Evolutionary conservation across 345 rosid species (phyloP), one percentile per base, ranked within the genome.

Genomic region (Chamaenerion angustifolium): DNA sequence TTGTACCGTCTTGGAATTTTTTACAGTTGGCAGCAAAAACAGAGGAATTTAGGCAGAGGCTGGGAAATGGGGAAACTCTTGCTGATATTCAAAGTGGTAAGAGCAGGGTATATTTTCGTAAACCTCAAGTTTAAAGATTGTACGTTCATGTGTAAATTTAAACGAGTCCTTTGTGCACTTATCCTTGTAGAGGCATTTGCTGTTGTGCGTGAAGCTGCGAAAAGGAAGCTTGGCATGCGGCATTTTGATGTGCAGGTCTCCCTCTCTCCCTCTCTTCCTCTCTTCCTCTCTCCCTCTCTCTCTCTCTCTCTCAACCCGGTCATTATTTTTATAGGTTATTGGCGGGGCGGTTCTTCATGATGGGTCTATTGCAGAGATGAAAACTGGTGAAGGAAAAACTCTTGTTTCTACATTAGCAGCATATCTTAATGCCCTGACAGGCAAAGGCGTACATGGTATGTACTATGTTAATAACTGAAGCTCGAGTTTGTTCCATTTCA

Each of bases 301-400:
- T n/a, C 48, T 9, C 16, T 14, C 18, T 19, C 25, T 48, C 15
- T 9, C 11, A 10, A 49, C 40, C 3, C 1, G 8, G 7, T 5
- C 52, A 49, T 5, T 12, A 21, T 49, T 18, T 49, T 60, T 66
- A 70, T 56, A 85, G 97, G 74, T 89, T 62, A 85, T 89, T 71
- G 97, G 97, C 52, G 95, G 97, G 42, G 94, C 95, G 10, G 95
- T 89, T 55, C 97, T 89, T 68, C 95, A 89, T 68, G 97, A 85
- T 55, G 97, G 95, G 46, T 83, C 90, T 64, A 89, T 89, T 71
- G 90, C 95, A 0, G 97, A 89, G 79, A 89, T 89, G 97, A 85
- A 83, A 77, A 89, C 97, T 2, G 95, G 97, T 21, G 95, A 85
- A 66, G 98, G 98, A 44, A 89, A 89, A 71, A 85, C 98, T 54